A percentile compares a stretch with the other conserved stretches of the same genome.
These are phyloP conservation scores for Gamarada debralockiae DNA, from an alignment of 495 filamentous ascomycete species.

Conservation along the genomic window DNA sequence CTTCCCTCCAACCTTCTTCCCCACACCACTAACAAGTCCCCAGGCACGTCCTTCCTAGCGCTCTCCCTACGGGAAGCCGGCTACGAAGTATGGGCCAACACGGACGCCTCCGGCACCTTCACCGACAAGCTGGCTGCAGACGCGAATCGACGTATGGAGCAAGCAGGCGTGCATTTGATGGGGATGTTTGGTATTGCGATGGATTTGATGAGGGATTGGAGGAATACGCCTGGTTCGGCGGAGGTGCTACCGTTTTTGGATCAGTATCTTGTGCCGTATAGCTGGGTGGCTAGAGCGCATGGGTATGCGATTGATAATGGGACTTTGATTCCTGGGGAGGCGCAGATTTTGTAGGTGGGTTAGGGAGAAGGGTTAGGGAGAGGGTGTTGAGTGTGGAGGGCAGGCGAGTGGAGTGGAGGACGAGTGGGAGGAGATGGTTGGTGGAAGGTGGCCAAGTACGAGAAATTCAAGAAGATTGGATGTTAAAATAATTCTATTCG, in stretches of 20 bases:
- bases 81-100: constrained; percentile 75
- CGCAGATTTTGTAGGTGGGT: no score
- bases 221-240: no score
- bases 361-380: no score
- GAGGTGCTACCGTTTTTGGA: constrained; percentile 66
- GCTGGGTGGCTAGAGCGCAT: constrained; percentile 42
- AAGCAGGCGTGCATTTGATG: constrained; percentile 62
- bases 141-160: constrained; percentile 51
- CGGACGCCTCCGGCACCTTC: constrained; percentile 67
- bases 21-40: neutral
- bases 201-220: constrained; percentile 82
- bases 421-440: neutral
- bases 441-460: no score
- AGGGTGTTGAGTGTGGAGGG: constrained; percentile 1
- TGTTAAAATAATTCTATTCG: no score
- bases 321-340: no score
- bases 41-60: constrained; percentile 67
- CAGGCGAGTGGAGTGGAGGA: constrained; percentile 34
- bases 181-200: constrained; percentile 63
- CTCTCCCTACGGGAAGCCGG: constrained; percentile 67
- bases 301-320: constrained; percentile 38
- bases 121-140: constrained; percentile 47
- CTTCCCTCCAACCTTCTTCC: neutral
- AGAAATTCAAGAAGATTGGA: no score
- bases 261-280: no score